A percentile compares a stretch with the other conserved stretches of the same genome.
Conservation (phyloP, 371 early-diverging fungal species). For the Mucor velutinosus region DNA sequence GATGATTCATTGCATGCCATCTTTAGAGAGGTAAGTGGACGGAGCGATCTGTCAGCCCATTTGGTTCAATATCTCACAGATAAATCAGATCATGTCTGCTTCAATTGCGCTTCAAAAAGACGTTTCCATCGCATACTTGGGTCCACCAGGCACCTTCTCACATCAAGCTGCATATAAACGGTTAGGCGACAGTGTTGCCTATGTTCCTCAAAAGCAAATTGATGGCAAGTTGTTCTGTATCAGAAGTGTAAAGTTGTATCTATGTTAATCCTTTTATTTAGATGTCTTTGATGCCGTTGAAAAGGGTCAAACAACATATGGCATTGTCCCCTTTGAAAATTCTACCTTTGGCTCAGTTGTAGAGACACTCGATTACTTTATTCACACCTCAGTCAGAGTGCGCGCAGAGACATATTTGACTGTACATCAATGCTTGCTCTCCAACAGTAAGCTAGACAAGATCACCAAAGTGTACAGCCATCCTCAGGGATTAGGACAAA, state of each 20-base stretch:
- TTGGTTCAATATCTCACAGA: background rate
- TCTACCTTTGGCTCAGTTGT: slow-evolving; percentile 87
- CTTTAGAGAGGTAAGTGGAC: slow-evolving; percentile 69
- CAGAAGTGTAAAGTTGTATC: background rate
- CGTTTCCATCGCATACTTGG: slow-evolving; percentile 85
- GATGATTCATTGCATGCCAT: slow-evolving; percentile 79
- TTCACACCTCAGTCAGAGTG: slow-evolving; percentile 58
- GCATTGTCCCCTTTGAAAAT: slow-evolving; percentile 96
- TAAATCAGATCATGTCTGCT: slow-evolving; percentile 79
- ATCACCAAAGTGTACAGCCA: slow-evolving; percentile 89
- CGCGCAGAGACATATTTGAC: slow-evolving; percentile 69
- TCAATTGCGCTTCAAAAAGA: slow-evolving; percentile 86
- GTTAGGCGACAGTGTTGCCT: slow-evolving; percentile 81
- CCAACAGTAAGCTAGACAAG: slow-evolving; percentile 58
- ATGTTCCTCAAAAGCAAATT: slow-evolving; percentile 70
- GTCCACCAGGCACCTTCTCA: slow-evolving; percentile 93
- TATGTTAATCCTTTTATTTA: slow-evolving; percentile 4
- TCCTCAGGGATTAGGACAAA: slow-evolving; percentile 92
- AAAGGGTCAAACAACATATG: slow-evolving; percentile 79
- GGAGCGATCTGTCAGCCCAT: too few relatives aligned
- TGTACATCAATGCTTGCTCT: slow-evolving; percentile 82
- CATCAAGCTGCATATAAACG: slow-evolving; percentile 85
- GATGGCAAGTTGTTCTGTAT: slow-evolving; percentile 28
- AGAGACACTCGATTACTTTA: slow-evolving; percentile 81
- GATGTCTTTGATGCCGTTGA: slow-evolving; percentile 86